Percentiles rank a stretch among this genome's conserved stretches.
These are phyloP conservation scores for Hansenula sp. DNA, from an alignment of 1,139 yeast genomes.

Conservation along the genomic window DNA sequence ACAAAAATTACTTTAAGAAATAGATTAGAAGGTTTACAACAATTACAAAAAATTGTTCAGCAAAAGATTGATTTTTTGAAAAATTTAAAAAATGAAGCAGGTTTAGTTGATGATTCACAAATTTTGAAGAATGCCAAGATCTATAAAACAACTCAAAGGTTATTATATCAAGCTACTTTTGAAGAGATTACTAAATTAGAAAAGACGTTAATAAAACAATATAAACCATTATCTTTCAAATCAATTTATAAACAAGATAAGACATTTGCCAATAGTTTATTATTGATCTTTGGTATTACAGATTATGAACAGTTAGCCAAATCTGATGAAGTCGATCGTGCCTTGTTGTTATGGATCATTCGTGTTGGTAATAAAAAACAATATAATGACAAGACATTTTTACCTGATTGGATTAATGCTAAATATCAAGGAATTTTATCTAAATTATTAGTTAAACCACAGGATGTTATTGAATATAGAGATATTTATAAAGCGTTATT, in stretches of 20 bases:
- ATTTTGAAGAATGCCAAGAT: constrained; percentile 30
- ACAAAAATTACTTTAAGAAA: constrained; percentile 42
- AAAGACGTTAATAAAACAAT: constrained; percentile 41
- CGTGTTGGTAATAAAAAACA: constrained; percentile 48
- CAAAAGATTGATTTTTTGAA: constrained; percentile 38
- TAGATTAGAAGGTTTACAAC: constrained; percentile 56
- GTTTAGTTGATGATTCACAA: constrained; percentile 6
- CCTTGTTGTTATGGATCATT: constrained; percentile 59
- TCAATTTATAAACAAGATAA: constrained; percentile 52
- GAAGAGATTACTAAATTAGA: constrained; percentile 48
- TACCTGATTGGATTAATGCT: constrained; percentile 51
- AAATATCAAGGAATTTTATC: constrained; percentile 39
- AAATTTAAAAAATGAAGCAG: constrained; percentile 10
- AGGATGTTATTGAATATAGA: constrained; percentile 53
- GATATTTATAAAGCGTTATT: constrained; percentile 53
- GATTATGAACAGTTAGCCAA: constrained; percentile 48
- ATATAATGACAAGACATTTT: constrained; percentile 30
- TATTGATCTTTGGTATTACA: constrained; percentile 53
- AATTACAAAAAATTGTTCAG: constrained; percentile 49
- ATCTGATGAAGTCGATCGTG: constrained; percentile 50
- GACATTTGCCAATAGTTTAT: constrained; percentile 50
- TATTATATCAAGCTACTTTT: constrained; percentile 40
- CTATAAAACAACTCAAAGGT: constrained; percentile 43
- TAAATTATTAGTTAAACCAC: constrained; percentile 37
- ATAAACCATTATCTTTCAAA: constrained; percentile 51